A percentile compares a stretch with the other conserved stretches of the same genome.
Conservation (phyloP, 441 rosid species). For the Arabidopsis lyrata region DNA sequence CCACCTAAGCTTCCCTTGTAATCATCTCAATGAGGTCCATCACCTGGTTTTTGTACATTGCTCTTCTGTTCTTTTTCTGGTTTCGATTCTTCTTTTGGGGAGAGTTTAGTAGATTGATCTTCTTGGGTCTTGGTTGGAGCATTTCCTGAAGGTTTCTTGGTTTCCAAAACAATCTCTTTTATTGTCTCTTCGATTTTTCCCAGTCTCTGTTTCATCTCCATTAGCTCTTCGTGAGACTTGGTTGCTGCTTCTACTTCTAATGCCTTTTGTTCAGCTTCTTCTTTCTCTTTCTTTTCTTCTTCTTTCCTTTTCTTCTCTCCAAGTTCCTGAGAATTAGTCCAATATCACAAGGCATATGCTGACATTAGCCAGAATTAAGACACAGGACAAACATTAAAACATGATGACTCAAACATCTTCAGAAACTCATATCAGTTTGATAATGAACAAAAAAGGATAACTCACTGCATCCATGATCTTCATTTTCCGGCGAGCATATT, state of each 20-base stretch:
- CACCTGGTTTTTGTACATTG: constrained; percentile 27
- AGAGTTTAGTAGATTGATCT: constrained; percentile 35
- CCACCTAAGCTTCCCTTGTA: constrained; percentile 16
- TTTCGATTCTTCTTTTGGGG: constrained; percentile 29
- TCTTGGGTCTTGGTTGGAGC: constrained; percentile 47
- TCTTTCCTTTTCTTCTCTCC: constrained; percentile 65
- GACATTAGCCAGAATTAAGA: too few relatives aligned
- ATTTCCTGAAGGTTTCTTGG: constrained; percentile 57
- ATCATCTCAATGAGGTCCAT: constrained; percentile 27
- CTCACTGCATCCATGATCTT: constrained; percentile 84
- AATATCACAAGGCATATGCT: neutral
- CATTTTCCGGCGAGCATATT: constrained; percentile 81
- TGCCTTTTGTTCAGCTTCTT: constrained; percentile 58
- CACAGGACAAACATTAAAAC: neutral
- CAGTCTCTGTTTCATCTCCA: constrained; percentile 78
- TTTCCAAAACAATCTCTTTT: constrained; percentile 66
- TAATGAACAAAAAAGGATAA: neutral
- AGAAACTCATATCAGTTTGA: neutral
- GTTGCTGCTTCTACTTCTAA: constrained; percentile 51
- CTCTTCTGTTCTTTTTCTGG: constrained; percentile 1
- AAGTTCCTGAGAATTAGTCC: constrained; percentile 55
- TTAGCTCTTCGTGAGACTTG: constrained; percentile 51
- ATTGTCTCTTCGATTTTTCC: constrained; percentile 76
- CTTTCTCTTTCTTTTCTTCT: constrained; percentile 65
- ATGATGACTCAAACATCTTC: neutral